phyloP scores from a whole-genome alignment of 371 early-diverging fungal species.

The Lichtheimia corymbifera region DNA sequence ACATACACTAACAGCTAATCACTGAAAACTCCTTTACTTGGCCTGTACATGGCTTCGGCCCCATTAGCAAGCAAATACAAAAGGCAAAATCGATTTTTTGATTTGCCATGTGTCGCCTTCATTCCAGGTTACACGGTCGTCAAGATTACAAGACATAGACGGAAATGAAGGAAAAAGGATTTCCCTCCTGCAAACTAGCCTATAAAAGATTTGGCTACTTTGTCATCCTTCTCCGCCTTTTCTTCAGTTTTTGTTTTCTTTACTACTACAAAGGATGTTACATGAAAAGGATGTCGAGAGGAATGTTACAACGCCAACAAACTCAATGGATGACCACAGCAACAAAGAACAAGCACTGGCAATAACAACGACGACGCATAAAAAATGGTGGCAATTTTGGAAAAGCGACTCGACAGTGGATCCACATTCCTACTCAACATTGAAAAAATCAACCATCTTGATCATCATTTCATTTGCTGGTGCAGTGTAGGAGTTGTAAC shows the following conservation, averaged over 20 bases:
- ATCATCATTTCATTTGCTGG: conserved; percentile 24
- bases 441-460: conserved; percentile 19
- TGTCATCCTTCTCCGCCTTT: not conserved
- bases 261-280: not conserved
- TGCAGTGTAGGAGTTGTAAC: conserved; percentile 17
- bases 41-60: too few species aligned
- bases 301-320: not conserved
- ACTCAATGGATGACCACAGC: not conserved
- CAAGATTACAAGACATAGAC: too few species aligned
- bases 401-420: conserved; percentile 10
- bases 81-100: too few species aligned
- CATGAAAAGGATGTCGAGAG: too few species aligned
- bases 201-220: not conserved
- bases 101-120: too few species aligned
- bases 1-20: too few species aligned
- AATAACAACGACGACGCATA: conserved; percentile 4
- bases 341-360: not conserved
- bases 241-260: not conserved
- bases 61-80: too few species aligned
- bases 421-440: conserved; percentile 15
- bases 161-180: not conserved
- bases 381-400: conserved; percentile 12
- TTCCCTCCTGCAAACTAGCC: not conserved
- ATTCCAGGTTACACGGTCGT: too few species aligned
- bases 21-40: too few species aligned